Evolutionary conservation across 306 rosid genomes (phyloP).

Genomic region (Oxytropis ochrocephala): DNA sequence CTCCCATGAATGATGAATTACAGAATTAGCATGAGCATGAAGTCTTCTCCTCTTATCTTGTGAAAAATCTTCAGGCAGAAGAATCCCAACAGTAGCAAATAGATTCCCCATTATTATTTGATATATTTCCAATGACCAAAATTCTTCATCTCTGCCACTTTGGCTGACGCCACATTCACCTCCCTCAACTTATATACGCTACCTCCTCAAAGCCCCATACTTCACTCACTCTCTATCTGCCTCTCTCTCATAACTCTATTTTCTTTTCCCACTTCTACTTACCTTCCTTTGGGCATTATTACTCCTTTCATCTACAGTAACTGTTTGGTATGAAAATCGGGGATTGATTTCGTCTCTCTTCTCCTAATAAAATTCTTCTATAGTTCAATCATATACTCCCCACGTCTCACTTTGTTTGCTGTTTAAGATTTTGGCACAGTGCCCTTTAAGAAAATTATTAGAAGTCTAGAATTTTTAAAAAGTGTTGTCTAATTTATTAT

Average conservation of each 20-base stretch:
- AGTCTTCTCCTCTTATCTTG: background rate
- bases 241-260: background rate
- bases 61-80: conserved; percentile 62
- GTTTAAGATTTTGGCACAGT: too few relatives aligned
- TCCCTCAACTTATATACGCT: conserved; percentile 30
- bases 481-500: too few relatives aligned
- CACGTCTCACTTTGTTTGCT: too few relatives aligned
- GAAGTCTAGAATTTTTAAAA: too few relatives aligned
- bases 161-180: conserved; percentile 29
- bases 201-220: conserved; percentile 24
- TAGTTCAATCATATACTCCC: too few relatives aligned
- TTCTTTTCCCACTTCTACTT: conserved; percentile 25
- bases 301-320: conserved; percentile 12
- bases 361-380: background rate
- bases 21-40: background rate
- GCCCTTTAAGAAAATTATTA: too few relatives aligned
- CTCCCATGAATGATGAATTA: background rate
- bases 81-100: conserved; percentile 65
- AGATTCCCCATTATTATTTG: conserved; percentile 49
- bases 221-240: background rate
- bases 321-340: conserved; percentile 64
- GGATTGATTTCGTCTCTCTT: conserved; percentile 35
- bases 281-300: conserved; percentile 8
- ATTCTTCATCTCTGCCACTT: conserved; percentile 24
- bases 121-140: conserved; percentile 29